Evolutionary conservation across 768 basidiomycete species (phyloP), one percentile per base, ranked within the genome.

Genomic region (Leccinum aurantiacum): DNA sequence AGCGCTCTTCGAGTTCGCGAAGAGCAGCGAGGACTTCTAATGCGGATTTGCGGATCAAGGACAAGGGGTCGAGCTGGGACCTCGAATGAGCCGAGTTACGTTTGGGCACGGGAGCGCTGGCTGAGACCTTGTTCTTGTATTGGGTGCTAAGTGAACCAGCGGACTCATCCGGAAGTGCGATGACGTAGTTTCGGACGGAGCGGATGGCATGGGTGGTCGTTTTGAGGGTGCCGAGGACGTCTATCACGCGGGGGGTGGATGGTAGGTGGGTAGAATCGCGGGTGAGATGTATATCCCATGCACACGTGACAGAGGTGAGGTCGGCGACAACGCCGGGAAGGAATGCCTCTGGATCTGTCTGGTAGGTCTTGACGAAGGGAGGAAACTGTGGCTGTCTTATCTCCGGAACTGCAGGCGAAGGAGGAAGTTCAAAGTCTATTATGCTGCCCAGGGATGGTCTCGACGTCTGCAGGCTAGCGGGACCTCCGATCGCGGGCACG

Each of bases 1-100:
- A 84, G 9, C 76, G 75, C 69, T 95, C 93, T 71, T 98, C 96
- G 19, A 98, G 75, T 31, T 85, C 86, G 38, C 93, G 82, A 46
- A 98, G 81, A 41, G 85, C 79, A 6, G 88, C 81, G 31, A 98
- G 83, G 0, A 97, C 90, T 61, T 95, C 94, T 55, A 98, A 75
- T 1, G 93, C 93, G 1, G 87, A 82, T 54, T 83, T 84, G 24
- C 95, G 82, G 56, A 98, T 86, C 52, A 84, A 77, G 2, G 82
- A 80, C 17, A 93, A 75, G 1, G 89, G 86, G 67, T 92, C 87
- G 7, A 79, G 74, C 4, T 76, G 76, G 8, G 74, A 63, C 58
- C 75, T 73, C 14, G 73, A 65, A 52, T 69, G 74, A 53, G 68
- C 71, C 22, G 66, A 58, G 58, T 63, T 75, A 54, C 71, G 77